Evolutionary conservation across 768 basidiomycete genomes (phyloP), one percentile per base, ranked within the genome.

Genomic region (Suillus clintonianus): DNA sequence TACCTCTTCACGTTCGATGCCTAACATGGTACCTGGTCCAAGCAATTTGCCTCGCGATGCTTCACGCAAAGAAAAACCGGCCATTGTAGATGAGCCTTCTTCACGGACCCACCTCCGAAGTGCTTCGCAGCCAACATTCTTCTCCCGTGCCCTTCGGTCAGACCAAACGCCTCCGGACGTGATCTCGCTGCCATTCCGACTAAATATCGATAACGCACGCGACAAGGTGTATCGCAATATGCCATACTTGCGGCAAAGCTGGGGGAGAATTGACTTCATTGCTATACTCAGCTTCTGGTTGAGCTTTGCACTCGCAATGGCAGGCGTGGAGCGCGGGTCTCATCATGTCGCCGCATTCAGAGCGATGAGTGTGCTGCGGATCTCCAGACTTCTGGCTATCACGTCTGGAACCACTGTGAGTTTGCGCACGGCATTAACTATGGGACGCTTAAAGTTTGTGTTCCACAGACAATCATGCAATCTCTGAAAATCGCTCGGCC

Each of bases 221-320:
- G 80, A 83, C 60, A 86, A 86, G 67, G 83, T 86, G n/a, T 77
- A 78, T 32, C 80, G 87, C 39, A 89, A 90, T 66, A 81, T 95
- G 2, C 95, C 97, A 0, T 99, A 94, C 73, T 82, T 99, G 1
- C 85, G 97, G 10, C 95, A 98, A 71, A 92, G 91, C 61, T 98
- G 95, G 95, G 91, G 86, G 69, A 80, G 95, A 58, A 90, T 97
- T 61, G 97, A 99, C 73, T 87, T 91, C 66, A 77, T 98, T 50
- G 94, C 97, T 1, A 86, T 98, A 51, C 67, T 90, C 14, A 84
- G 87, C 66, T 98, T 95, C 75, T 99, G 96, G 96, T 84, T 92
- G 59, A 81, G 85, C 10, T 96, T 98, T 71, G 76, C 72, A 0
- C 81, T 99, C 61, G 87, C 94, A 0, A 77, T 83, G n/a, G 67